phyloP scores from a whole-genome alignment of 192 early-diverging fungal species.

The Dissophora globulifera region DNA sequence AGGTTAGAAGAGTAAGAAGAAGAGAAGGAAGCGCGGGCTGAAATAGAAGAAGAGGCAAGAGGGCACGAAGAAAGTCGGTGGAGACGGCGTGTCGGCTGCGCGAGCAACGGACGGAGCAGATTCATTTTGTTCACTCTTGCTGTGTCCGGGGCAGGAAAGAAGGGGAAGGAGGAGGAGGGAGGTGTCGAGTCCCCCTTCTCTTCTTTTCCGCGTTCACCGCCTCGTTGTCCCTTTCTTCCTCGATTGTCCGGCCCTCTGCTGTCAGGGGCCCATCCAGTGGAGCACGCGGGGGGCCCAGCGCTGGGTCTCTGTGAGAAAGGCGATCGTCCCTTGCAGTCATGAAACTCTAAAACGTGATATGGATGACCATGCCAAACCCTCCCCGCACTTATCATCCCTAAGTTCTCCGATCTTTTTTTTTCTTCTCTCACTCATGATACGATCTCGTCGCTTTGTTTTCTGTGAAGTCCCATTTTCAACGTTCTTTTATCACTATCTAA shows the following conservation, averaged over 20 bases:
- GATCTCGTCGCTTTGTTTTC: too few relatives aligned
- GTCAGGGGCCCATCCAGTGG: too few relatives aligned
- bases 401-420: slow-evolving; percentile 1
- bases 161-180: not conserved
- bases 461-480: too few relatives aligned
- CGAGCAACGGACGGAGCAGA: slow-evolving; percentile 20
- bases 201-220: not conserved
- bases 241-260: too few relatives aligned
- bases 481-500: too few relatives aligned
- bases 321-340: too few relatives aligned
- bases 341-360: too few relatives aligned
- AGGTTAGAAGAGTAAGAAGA: slow-evolving; percentile 5
- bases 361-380: too few relatives aligned
- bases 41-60: not conserved
- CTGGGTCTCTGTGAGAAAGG: too few relatives aligned
- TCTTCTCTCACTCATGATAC: not conserved
- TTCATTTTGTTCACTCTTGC: slow-evolving; percentile 10
- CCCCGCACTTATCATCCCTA: not conserved
- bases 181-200: too few relatives aligned
- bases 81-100: slow-evolving; percentile 12
- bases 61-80: slow-evolving; percentile 3
- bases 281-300: too few relatives aligned
- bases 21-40: not conserved
- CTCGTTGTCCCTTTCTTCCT: not conserved
- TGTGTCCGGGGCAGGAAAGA: too few relatives aligned